Evolutionary conservation across 2,329 filamentous ascomycete species (phyloP), one percentile per base, ranked within the genome.

Genomic region (Colletotrichum tabaci): DNA sequence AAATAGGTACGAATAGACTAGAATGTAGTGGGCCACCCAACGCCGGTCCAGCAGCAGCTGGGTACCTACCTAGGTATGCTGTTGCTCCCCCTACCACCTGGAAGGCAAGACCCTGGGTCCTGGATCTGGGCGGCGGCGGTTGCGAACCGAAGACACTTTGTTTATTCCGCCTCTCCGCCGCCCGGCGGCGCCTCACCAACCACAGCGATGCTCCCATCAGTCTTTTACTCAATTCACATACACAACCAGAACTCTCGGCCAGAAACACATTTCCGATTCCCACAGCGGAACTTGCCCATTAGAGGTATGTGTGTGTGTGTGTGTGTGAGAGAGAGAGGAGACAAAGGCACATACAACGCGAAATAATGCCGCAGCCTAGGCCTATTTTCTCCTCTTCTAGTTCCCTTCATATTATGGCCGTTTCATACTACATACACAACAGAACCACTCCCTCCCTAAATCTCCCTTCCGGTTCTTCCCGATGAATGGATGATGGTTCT

Each of bases 251-350:
- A 62, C 47, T 66, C 55, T 26, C 47, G 21, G 21, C 16, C 16
- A 21, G 4, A 21, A 21, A 46, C 44, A 38, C 30, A 26, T 42
- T 15, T 52, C 47, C n/a, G 53, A 53, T 60, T 66, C 65, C 65
- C 65, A 68, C 68, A 68, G 60, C 68, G 65, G 68, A 71, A 71
- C 68, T 55, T 71, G 68, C 55, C 68, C 58, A 53, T 46, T n/a
- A 38, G 35, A 10, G 35, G 30, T 26, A 2, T 26, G 26, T 26
- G 35, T 35, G 35, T 9, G 35, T 38, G 35, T 38, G 8, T 38
- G 35, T 38, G 35, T 38, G 35, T 0, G 35, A 3, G 35, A 10
- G 9, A 10, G 9, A 10, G 35, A 35, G 30, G 30, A 35, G 18
- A 40, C 23, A 16, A 47, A 35, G 3, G 38, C 30, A 26, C 26